These are phyloP conservation scores for Neostapfia colusana DNA, from an alignment of 176 grass and related monocot genomes.

Conservation along the genomic window DNA sequence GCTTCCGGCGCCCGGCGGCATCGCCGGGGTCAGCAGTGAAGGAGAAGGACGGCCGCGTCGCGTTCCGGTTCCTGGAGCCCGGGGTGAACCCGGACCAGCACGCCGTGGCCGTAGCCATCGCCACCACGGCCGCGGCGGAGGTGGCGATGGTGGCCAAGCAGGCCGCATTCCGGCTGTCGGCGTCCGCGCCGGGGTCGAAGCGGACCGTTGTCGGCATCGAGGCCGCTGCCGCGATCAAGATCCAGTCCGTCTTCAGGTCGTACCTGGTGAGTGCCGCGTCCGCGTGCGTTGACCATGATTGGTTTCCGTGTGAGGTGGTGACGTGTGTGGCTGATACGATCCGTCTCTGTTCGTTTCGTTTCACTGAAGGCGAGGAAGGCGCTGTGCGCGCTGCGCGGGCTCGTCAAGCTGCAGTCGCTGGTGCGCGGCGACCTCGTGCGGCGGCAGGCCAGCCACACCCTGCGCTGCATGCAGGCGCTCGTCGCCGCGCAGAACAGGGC, in stretches of 20 bases:
- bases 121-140: constrained; percentile 55
- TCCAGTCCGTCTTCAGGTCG: constrained; percentile 74
- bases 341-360: background rate
- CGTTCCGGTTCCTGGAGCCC: constrained; percentile 42
- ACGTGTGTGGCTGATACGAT: constrained; percentile 10
- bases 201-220: constrained; percentile 52
- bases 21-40: constrained; percentile 20
- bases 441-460: constrained; percentile 65
- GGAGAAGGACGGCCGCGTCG: constrained; percentile 18
- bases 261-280: constrained; percentile 56
- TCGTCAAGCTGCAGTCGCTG: constrained; percentile 88
- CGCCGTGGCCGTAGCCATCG: constrained; percentile 61
- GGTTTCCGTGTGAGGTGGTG: background rate
- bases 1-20: constrained; percentile 54
- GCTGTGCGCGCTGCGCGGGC: constrained; percentile 66
- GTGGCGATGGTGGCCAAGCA: constrained; percentile 44
- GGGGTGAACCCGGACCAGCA: constrained; percentile 48
- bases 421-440: constrained; percentile 76
- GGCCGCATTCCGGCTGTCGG: constrained; percentile 52
- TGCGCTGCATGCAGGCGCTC: constrained; percentile 86
- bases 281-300: background rate
- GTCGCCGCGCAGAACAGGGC: constrained; percentile 64
- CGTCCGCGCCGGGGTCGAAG: constrained; percentile 39
- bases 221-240: constrained; percentile 72
- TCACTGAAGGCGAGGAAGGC: constrained; percentile 73